Evolutionary conservation across 768 basidiomycete species (phyloP).

Genomic region (Psilocybe tampanensis): DNA sequence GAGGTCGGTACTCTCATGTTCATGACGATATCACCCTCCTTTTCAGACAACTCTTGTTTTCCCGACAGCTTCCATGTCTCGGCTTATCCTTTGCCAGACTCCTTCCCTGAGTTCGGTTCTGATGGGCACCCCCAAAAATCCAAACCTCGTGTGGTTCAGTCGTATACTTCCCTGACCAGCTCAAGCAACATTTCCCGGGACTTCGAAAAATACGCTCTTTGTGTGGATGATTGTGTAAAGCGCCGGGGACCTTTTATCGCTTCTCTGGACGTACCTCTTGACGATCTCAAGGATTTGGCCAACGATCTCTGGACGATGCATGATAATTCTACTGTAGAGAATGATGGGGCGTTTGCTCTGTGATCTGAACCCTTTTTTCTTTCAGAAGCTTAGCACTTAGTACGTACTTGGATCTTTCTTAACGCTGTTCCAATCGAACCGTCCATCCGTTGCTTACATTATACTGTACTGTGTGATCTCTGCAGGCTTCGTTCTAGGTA

Average conservation of each 20-base stretch:
- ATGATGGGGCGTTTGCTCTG: neutral
- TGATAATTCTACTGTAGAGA: constrained; percentile 38
- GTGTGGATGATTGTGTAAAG: constrained; percentile 46
- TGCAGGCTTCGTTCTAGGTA: neutral
- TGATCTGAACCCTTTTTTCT: neutral
- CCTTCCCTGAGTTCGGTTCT: constrained; percentile 50
- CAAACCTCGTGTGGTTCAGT: neutral
- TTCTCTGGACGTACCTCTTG: constrained; percentile 46
- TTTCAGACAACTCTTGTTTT: constrained; percentile 3
- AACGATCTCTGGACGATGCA: constrained; percentile 63
- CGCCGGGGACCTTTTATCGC: constrained; percentile 36
- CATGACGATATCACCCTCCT: neutral
- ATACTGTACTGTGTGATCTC: too few relatives aligned
- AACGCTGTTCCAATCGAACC: too few relatives aligned
- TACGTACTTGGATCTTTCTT: neutral
- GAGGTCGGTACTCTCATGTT: constrained; percentile 35
- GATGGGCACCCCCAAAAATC: neutral
- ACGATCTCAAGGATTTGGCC: constrained; percentile 58
- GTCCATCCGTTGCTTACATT: too few relatives aligned
- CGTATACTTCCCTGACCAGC: constrained; percentile 50
- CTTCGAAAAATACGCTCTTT: constrained; percentile 55
- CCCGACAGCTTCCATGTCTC: constrained; percentile 45
- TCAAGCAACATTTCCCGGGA: constrained; percentile 39
- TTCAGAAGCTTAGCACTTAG: constrained; percentile 1
- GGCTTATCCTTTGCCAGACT: constrained; percentile 61